These are phyloP conservation scores for Hysterangium stoloniferum DNA, from an alignment of 768 basidiomycete species.

Conservation along the genomic window DNA sequence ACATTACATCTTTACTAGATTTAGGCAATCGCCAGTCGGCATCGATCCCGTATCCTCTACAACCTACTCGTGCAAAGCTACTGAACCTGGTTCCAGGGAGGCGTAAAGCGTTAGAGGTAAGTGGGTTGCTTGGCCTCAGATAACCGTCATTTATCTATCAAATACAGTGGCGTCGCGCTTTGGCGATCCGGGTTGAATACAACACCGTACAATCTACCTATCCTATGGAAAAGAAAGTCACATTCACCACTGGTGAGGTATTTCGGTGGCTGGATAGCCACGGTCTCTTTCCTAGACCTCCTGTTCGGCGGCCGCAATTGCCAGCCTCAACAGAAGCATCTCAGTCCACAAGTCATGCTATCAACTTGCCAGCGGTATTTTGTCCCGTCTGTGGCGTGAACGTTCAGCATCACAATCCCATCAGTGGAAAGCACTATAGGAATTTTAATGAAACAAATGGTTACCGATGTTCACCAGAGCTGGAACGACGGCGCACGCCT, in stretches of 20 bases:
- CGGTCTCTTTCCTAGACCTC: conserved; percentile 30
- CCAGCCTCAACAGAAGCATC: background rate
- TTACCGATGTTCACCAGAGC: conserved; percentile 9
- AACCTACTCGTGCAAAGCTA: conserved; percentile 27
- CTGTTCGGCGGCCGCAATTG: conserved; percentile 13
- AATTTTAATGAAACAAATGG: background rate
- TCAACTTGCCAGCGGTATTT: background rate
- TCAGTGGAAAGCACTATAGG: background rate
- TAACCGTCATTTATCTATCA: background rate
- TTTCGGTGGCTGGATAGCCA: conserved; percentile 38
- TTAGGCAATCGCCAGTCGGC: conserved; percentile 24
- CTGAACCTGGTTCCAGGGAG: conserved; percentile 32
- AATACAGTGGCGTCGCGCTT: conserved; percentile 38
- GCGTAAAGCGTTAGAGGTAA: conserved; percentile 42
- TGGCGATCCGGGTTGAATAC: conserved; percentile 33
- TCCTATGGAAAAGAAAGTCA: conserved; percentile 14
- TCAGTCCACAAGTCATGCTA: background rate
- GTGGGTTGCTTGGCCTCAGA: background rate
- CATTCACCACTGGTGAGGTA: conserved; percentile 34
- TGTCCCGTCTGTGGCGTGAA: conserved; percentile 9
- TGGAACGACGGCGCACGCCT: conserved; percentile 6
- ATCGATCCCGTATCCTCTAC: conserved; percentile 33
- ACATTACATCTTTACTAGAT: conserved; percentile 26
- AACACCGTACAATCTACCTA: conserved; percentile 18
- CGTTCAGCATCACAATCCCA: conserved; percentile 1